A percentile compares a stretch with the other conserved stretches of the same genome.
Conservation (phyloP, 2,329 filamentous ascomycete genomes). For the Trichoderma lentiforme region DNA sequence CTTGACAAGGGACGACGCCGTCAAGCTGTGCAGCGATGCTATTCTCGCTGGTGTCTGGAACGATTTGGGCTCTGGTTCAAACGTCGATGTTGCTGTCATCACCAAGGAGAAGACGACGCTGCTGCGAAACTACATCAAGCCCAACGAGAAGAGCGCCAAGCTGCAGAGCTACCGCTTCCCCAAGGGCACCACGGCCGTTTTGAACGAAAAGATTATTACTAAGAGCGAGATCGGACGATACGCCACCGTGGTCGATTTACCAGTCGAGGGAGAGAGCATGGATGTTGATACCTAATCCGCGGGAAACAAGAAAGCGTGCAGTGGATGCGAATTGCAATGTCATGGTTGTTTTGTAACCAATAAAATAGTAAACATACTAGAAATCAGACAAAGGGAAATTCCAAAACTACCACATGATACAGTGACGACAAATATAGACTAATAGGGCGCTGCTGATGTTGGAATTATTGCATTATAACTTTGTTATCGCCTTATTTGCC, state of each 20-base stretch:
- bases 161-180: slow-evolving; percentile 88
- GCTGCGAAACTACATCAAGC: slow-evolving; percentile 87
- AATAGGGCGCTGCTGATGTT: neutral
- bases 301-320: neutral
- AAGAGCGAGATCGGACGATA: slow-evolving; percentile 94
- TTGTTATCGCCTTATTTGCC: slow-evolving; percentile 8
- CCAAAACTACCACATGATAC: neutral
- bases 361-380: slow-evolving; percentile 11
- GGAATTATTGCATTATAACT: slow-evolving; percentile 16
- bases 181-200: slow-evolving; percentile 87
- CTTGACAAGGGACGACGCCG: slow-evolving; percentile 74
- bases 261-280: slow-evolving; percentile 67
- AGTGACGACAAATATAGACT: neutral
- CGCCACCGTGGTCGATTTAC: slow-evolving; percentile 84
- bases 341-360: neutral
- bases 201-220: slow-evolving; percentile 94
- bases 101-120: slow-evolving; percentile 92
- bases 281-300: slow-evolving; percentile 59
- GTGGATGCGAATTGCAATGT: neutral
- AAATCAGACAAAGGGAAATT: slow-evolving; percentile 5
- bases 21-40: slow-evolving; percentile 78
- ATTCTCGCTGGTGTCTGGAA: slow-evolving; percentile 98
- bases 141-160: slow-evolving; percentile 88
- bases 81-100: slow-evolving; percentile 95
- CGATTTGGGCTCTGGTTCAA: slow-evolving; percentile 93